These are phyloP conservation scores for Pestalotiopsis sp. DNA, from an alignment of 2,329 filamentous ascomycete species.

Conservation along the genomic window DNA sequence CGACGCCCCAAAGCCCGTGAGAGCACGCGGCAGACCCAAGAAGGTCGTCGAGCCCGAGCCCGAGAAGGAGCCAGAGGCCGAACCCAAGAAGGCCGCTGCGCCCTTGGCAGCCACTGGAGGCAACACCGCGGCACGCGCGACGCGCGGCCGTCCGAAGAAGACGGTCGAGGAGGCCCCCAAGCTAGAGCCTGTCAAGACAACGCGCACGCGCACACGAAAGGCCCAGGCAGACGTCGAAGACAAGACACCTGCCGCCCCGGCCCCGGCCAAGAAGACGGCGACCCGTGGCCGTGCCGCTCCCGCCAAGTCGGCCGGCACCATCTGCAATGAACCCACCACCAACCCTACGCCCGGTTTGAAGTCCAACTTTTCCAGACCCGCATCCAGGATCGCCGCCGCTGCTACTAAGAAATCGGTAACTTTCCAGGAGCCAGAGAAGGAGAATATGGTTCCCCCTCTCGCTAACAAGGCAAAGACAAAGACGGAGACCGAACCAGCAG, in stretches of 20 bases:
- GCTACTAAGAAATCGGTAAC: conserved; percentile 60
- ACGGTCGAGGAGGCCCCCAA: conserved; percentile 27
- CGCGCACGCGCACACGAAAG: conserved; percentile 34
- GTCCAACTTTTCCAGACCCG: conserved; percentile 39
- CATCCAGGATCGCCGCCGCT: conserved; percentile 22
- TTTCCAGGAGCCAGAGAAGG: conserved; percentile 67
- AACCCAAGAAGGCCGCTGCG: conserved; percentile 24
- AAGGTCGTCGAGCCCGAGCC: conserved; percentile 37
- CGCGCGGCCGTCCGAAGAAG: conserved; percentile 50
- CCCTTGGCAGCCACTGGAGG: conserved; percentile 20
- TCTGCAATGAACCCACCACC: conserved; percentile 33
- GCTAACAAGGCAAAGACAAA: conserved; percentile 34
- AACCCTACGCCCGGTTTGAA: conserved; percentile 39
- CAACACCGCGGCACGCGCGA: conserved; percentile 31
- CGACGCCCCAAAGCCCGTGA: conserved; percentile 37
- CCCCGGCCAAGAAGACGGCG: conserved; percentile 36
- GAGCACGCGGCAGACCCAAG: conserved; percentile 48
- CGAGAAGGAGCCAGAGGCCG: background rate
- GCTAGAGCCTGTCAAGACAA: conserved; percentile 29
- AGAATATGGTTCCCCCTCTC: conserved; percentile 54
- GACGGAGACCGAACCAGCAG: conserved; percentile 26
- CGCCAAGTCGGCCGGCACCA: conserved; percentile 39
- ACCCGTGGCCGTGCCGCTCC: conserved; percentile 37
- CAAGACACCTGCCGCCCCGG: conserved; percentile 26
- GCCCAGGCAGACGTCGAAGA: conserved; percentile 23